Conservation (phyloP, 1,284 basidiomycete species). For the Rhodotorula sp. region DNA sequence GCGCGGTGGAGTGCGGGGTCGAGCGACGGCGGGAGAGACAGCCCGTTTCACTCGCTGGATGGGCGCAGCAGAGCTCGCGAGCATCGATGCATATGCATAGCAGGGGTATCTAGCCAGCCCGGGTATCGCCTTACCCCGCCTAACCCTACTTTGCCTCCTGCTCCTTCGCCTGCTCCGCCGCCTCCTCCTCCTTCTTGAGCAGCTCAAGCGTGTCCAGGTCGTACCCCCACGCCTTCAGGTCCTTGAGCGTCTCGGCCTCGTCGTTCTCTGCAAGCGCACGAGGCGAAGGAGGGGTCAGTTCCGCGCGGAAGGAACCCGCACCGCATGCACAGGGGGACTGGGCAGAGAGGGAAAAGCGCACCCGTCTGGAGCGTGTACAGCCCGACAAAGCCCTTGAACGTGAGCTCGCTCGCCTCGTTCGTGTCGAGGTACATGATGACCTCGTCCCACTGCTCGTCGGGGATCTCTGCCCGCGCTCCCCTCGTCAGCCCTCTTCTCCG, state of each 20-base stretch:
- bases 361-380: constrained; percentile 37
- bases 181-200: not conserved
- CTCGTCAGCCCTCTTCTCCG: not conserved
- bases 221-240: constrained; percentile 33
- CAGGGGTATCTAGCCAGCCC: not conserved
- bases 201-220: constrained; percentile 15
- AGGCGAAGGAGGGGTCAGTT: not conserved
- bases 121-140: not conserved
- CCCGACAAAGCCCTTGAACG: constrained; percentile 35
- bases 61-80: not conserved
- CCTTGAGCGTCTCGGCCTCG: constrained; percentile 31
- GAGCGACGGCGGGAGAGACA: not conserved
- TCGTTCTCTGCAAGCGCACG: constrained; percentile 25
- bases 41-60: not conserved
- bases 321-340: not conserved
- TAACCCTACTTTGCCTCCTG: not conserved
- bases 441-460: constrained; percentile 28
- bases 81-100: not conserved
- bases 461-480: constrained; percentile 1
- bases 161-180: not conserved
- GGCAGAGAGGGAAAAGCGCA: not conserved
- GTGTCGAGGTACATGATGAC: constrained; percentile 30
- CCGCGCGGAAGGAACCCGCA: no score
- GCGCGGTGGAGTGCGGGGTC: not conserved
- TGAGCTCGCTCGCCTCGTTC: constrained; percentile 24